phyloP scores from a whole-genome alignment of 306 rosid genomes.

The Vicia faba region DNA sequence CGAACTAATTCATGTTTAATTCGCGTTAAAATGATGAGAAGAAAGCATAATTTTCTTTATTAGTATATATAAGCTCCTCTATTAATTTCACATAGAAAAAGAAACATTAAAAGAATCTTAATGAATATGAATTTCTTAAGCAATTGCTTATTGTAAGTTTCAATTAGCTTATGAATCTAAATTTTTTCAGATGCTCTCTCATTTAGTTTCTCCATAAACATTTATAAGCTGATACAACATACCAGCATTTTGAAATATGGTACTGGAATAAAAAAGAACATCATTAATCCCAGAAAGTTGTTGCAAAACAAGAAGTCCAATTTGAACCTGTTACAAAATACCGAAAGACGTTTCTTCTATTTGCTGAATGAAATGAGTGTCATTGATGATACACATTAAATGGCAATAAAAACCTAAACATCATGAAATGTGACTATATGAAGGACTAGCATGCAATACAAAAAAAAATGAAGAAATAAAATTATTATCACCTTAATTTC shows the following conservation, averaged over 20 bases:
- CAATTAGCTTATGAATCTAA: not conserved
- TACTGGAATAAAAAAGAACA: conserved; percentile 82
- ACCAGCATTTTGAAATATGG: conserved; percentile 74
- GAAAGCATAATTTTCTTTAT: not conserved
- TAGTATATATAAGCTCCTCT: not conserved
- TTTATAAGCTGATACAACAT: conserved; percentile 19
- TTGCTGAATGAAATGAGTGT: conserved; percentile 48
- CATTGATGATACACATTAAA: conserved; percentile 18
- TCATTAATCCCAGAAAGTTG: conserved; percentile 91
- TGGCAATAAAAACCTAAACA: conserved; percentile 24
- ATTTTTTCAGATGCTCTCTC: not conserved
- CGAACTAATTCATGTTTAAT: conserved; percentile 66
- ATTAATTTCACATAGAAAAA: not conserved
- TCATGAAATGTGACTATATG: conserved; percentile 18
- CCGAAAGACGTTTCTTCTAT: conserved; percentile 67
- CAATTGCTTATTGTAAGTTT: not conserved
- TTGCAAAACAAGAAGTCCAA: conserved; percentile 87
- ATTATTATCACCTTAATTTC: conserved; percentile 64
- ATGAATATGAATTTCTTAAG: not conserved
- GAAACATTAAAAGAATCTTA: not conserved
- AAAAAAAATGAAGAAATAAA: not conserved
- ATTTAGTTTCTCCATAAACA: not conserved
- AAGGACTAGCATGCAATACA: conserved; percentile 1
- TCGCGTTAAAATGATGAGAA: conserved; percentile 32
- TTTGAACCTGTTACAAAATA: conserved; percentile 80